Base-by-base conservation (phyloP, 768 basidiomycete genomes). In the Agrocybe pediades region DNA sequence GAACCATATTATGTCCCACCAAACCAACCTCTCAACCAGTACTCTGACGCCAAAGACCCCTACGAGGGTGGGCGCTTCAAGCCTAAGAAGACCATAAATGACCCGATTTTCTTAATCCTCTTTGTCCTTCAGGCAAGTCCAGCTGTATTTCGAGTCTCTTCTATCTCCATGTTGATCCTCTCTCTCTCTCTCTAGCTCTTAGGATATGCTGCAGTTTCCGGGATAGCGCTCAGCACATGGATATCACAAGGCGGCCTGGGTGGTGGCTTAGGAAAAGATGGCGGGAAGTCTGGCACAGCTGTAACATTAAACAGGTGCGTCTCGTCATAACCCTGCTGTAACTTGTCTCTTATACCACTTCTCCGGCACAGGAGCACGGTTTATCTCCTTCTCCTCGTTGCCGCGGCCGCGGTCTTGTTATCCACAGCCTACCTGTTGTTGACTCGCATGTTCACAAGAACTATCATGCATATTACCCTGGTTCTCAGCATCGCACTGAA, bases 391-490 rank as follows among this genome's bases (percentile, higher is more conserved):
- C 77, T 92, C 24, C 73, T 93, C 40, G 83, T 90, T 40, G 83
- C 86, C 2, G 90, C 79, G 6, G 80, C 83, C 16, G 88, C 82
- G 1, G 68, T 92, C 9, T 56, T 89, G 9, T 72, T 93, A 15
- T 88, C 91, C 7, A 70, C 78, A 2, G 39, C 79, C 9, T 92
- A 89, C 64, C 78, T 93, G 42, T 76, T 88, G 69, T 74, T 92
- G 54, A 79, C 85, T 17, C 84, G 91, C 23, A 71, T 77, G 1
- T 90, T 92, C 69, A 92, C 90, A 30, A 84, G 73, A 58, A 65
- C 78, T 9, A 87, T 93, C 61, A 90, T 92, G 83, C 90, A 90
- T 61, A 79, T 88, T 23, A 88, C 88, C 3, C 76, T 90, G 7
- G 67, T 89, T 25, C 71, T 88, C 17, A 81, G 83, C 5, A 84